Base-by-base conservation (phyloP, 1,284 basidiomycete genomes). In the Vanrija sp. region DNA sequence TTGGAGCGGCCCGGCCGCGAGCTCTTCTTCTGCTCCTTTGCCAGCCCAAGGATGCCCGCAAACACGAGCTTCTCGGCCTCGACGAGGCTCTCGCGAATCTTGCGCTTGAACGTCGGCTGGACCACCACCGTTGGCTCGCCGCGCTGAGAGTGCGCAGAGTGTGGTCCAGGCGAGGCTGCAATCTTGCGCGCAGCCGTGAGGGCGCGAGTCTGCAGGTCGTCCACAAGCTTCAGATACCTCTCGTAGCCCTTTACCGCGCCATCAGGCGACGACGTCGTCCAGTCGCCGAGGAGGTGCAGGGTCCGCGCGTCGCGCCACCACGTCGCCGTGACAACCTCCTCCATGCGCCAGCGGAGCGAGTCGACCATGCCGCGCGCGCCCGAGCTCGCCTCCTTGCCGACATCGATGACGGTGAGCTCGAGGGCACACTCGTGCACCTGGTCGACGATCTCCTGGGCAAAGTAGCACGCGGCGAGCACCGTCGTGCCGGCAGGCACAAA, bases 271-370 rank as follows among this genome's bases (percentile, higher is more conserved):
- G 78, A 58, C 56, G 84, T 78, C 14, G 82, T 78, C 93, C 94
- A 98, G 41, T 84, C 84, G 70, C 98, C 96, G 19, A 98, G 80
- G 53, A 85, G 79, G 73, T 92, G 87, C 67, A 98, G 87, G 9
- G 87, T 74, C 56, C 84, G 84, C 0, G 94, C 85, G 69, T 99
- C 95, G 78, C 86, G 81, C 41, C 88, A 71, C 96, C 96, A 99
- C 10, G 83, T 79, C 19, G 80, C 79, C 45, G 87, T 83, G 18
- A 98, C 80, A 25, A 88, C 82, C 67, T 95, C 89, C 47, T 85
- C 84, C 72, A 98, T 93, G 61, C 85, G 83, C 89, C 93, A 97
- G 61, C 89, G 83, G 15, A 85, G 82, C 59, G 85, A 91, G 57
- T 91, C 87, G 60, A 97, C 72, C 43, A 98, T 76, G 53, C 80